Evolutionary conservation across 768 basidiomycete genomes (phyloP).

Genomic region (Chalciporus sphaerocephalus): DNA sequence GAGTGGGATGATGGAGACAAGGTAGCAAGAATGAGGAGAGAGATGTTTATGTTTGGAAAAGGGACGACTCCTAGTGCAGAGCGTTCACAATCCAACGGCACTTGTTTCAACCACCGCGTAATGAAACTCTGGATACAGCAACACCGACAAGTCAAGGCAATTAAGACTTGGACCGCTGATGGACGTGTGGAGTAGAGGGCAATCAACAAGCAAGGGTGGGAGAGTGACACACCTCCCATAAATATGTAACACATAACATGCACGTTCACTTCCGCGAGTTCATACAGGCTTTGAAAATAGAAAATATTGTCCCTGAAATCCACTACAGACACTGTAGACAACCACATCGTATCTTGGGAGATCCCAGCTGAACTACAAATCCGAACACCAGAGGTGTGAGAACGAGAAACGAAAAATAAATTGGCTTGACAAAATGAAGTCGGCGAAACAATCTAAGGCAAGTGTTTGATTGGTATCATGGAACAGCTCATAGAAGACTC

Average conservation of each 20-base stretch:
- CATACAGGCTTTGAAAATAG: background rate
- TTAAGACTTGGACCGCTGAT: background rate
- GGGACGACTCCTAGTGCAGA: constrained; percentile 12
- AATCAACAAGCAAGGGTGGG: background rate
- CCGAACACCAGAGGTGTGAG: constrained; percentile 3
- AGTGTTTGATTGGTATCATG: constrained; percentile 8
- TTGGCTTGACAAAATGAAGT: too few relatives aligned
- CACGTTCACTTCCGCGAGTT: background rate
- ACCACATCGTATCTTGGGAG: background rate
- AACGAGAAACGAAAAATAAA: background rate
- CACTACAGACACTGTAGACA: background rate
- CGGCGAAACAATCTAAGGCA: background rate
- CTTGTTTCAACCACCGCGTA: background rate
- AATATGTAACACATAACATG: too few relatives aligned
- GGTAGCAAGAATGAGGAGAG: background rate
- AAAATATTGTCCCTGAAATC: background rate
- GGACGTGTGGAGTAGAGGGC: background rate
- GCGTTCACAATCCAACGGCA: background rate
- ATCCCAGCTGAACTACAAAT: background rate
- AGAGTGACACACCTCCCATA: background rate
- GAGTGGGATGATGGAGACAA: background rate
- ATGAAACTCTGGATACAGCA: background rate
- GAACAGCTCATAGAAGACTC: constrained; percentile 10
- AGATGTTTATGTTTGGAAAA: background rate
- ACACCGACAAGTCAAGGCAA: background rate